Percentiles rank a stretch among this genome's conserved stretches.
These are phyloP conservation scores for Apiotrichum gracile DNA, from an alignment of 1,284 basidiomycete species.

Conservation along the genomic window DNA sequence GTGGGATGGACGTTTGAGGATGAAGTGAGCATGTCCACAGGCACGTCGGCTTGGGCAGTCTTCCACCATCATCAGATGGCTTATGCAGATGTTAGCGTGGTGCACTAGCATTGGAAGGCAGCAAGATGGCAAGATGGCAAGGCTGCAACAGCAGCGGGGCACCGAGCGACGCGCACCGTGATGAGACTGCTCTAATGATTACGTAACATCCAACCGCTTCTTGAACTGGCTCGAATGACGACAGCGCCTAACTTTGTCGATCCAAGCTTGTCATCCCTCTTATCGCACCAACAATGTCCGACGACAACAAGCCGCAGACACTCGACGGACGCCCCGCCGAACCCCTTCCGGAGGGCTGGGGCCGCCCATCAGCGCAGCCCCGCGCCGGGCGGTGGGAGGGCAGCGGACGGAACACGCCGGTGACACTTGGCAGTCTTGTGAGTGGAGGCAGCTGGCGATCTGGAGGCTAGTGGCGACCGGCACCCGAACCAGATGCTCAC, in stretches of 20 bases:
- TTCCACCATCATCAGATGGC: no score
- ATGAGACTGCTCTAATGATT: no score
- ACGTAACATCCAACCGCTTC: not conserved
- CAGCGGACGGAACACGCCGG: conserved; percentile 13
- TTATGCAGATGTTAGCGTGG: no score
- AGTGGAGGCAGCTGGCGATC: not conserved
- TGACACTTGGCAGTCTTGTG: conserved; percentile 21
- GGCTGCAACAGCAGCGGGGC: no score
- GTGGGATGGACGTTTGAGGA: no score
- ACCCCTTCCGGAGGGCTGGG: conserved; percentile 40
- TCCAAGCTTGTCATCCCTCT: not conserved
- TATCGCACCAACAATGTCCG: not conserved
- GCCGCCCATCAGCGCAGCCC: conserved; percentile 9
- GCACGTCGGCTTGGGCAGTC: no score
- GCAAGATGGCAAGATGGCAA: no score
- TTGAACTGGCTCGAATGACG: no score
- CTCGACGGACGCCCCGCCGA: conserved; percentile 28
- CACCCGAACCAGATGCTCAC: not conserved
- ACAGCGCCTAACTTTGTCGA: not conserved
- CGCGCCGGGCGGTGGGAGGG: not conserved
- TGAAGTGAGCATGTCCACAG: no score
- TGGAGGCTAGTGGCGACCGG: not conserved
- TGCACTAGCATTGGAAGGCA: no score
- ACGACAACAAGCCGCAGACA: conserved; percentile 18
- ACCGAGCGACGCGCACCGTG: no score